Conservation (phyloP, 257 asterid species). For the Mentha longifolia region DNA sequence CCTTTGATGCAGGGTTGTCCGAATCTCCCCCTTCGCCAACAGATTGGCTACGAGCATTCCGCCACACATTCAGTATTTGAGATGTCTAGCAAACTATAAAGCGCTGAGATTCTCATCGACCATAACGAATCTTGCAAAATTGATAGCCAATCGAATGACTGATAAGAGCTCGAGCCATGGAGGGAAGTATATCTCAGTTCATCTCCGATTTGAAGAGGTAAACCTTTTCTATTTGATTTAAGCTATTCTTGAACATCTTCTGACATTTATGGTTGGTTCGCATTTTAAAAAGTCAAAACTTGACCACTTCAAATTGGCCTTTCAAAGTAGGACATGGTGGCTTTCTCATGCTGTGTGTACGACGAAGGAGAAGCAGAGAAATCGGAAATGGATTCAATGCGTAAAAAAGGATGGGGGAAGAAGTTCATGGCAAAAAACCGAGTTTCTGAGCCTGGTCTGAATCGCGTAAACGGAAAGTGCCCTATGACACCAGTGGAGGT, state of each 20-base stretch:
- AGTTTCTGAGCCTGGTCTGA: constrained; percentile 59
- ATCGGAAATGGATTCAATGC: constrained; percentile 67
- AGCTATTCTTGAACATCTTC: not conserved
- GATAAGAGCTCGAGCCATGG: constrained; percentile 58
- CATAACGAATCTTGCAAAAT: constrained; percentile 56
- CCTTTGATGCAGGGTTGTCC: constrained; percentile 65
- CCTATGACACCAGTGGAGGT: constrained; percentile 98
- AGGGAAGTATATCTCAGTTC: constrained; percentile 78
- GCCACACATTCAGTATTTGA: constrained; percentile 65
- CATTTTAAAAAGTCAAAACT: not conserved
- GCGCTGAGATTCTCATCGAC: constrained; percentile 80
- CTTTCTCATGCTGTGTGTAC: constrained; percentile 81
- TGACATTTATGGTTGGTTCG: no score
- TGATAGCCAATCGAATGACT: constrained; percentile 61
- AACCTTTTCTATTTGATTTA: not conserved
- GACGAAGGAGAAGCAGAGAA: constrained; percentile 72
- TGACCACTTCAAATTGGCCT: constrained; percentile 19
- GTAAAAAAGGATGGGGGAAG: constrained; percentile 82
- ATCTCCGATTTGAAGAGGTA: constrained; percentile 93
- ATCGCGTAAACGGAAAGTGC: constrained; percentile 81
- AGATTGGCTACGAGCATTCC: constrained; percentile 75
- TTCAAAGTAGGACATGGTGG: constrained; percentile 80
- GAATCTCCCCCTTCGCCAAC: constrained; percentile 86
- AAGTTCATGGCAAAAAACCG: constrained; percentile 57
- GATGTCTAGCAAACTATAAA: constrained; percentile 81